These are phyloP conservation scores for Lotus japonicus DNA, from an alignment of 306 rosid species.

Conservation along the genomic window DNA sequence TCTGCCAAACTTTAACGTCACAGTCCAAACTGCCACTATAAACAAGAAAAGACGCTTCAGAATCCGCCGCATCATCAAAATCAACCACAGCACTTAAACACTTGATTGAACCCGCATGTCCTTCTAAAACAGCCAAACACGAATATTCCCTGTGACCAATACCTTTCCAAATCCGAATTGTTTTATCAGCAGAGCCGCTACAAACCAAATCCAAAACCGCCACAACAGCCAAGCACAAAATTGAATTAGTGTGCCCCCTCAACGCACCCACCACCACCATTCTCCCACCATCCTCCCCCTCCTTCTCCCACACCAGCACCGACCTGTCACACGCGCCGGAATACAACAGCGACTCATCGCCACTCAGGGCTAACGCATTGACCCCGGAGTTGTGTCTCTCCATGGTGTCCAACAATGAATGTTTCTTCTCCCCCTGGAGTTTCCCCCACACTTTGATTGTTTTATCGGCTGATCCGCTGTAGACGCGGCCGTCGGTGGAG, in stretches of 20 bases:
- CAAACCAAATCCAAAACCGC: conserved; percentile 60
- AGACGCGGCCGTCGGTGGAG: conserved; percentile 49
- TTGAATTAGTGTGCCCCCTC: conserved; percentile 66
- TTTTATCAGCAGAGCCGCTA: conserved; percentile 88
- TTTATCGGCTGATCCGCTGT: conserved; percentile 83
- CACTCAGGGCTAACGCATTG: conserved; percentile 68
- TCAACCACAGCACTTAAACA: conserved; percentile 55
- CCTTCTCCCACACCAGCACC: conserved; percentile 72
- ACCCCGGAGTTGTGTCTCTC: conserved; percentile 79
- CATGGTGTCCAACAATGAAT: conserved; percentile 35
- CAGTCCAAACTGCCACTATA: conserved; percentile 84
- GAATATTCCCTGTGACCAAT: conserved; percentile 27
- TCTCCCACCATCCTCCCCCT: background rate
- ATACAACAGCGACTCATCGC: conserved; percentile 47
- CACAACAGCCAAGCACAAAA: conserved; percentile 63
- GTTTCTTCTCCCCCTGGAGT: conserved; percentile 36
- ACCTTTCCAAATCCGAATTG: conserved; percentile 71
- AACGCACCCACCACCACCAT: conserved; percentile 63
- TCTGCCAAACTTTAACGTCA: conserved; percentile 71
- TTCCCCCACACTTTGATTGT: conserved; percentile 72
- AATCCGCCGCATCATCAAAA: conserved; percentile 6
- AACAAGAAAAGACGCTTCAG: conserved; percentile 37
- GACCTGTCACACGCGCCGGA: conserved; percentile 87
- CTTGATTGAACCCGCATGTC: conserved; percentile 72
- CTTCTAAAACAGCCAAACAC: conserved; percentile 68